Base-by-base conservation (phyloP, 805 yeast species). In the Yarrowia divulgata region DNA sequence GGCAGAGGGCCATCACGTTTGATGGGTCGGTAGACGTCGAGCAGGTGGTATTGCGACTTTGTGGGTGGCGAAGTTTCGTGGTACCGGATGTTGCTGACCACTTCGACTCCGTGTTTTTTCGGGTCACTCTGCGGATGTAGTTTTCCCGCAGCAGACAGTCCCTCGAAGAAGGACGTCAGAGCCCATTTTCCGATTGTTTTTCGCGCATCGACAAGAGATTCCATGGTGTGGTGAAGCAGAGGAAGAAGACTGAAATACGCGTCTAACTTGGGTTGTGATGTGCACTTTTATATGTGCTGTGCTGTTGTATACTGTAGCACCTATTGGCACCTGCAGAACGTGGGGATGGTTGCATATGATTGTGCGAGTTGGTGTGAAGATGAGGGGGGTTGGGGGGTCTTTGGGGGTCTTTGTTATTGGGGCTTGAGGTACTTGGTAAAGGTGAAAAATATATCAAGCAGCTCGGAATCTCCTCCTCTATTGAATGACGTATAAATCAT, bases 11-110 rank as follows among this genome's bases (percentile, higher is more conserved):
- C 66, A 1, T 60, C 66, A 1, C 66, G 66, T 9, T 60, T 45
- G 34, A 60, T 60, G 9, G 66, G 66, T 13, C 66, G 29, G 34
- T 60, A 60, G 14, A 60, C 16, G 52, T 60, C 66, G 50, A 60
- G 34, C 9, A 60, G 52, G 14, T 60, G 66, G 40, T n/a, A 57
- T 0, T 57, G 16, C 7, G 64, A 57, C 49, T 57, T 57, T 45
- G 32, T 10, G 4, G 50, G 39, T 8, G 49, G 50, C 14, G n/a
- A 10, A 2, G 40, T 45, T 18, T 60, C 52, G 13, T 13, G n/a
- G 52, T 60, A 60, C 18, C 66, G 52, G 14, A 60, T 34, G 34
- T 60, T 19, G 19, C 32, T n/a, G 16, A 60, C 1, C 3, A 60
- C 66, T 18, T 60, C 66, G 18, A 60, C 66, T 13, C 66, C 66